A percentile compares a stretch with the other conserved stretches of the same genome.
These are phyloP conservation scores for Paxillus involutus DNA, from an alignment of 768 basidiomycete genomes.

Conservation along the genomic window DNA sequence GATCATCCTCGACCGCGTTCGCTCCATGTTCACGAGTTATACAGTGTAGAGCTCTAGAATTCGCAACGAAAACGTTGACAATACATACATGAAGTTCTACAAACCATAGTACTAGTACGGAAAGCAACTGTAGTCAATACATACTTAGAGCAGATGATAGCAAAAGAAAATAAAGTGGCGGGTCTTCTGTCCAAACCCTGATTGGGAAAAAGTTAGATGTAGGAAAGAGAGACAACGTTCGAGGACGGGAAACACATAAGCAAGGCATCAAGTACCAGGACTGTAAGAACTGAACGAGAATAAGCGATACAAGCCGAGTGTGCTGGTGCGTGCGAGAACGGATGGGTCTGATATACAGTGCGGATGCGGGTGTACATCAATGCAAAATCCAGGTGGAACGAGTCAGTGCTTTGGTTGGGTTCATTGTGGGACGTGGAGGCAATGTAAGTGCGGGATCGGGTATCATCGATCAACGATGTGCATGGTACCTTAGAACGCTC, in stretches of 20 bases:
- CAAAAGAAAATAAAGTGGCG: background rate
- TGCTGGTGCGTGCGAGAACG: background rate
- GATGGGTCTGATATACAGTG: constrained; percentile 13
- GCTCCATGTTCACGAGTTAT: no score
- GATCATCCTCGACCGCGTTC: background rate
- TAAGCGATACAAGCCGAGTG: constrained; percentile 8
- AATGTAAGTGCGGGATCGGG: background rate
- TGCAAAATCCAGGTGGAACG: background rate
- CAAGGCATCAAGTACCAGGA: background rate
- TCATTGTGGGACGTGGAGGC: background rate
- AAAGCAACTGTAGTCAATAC: background rate
- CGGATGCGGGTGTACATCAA: constrained; percentile 4
- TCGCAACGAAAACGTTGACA: background rate
- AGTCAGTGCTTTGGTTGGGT: background rate
- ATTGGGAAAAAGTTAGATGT: background rate
- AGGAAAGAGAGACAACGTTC: background rate
- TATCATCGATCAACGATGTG: constrained; percentile 16
- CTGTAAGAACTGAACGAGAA: background rate
- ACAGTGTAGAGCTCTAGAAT: background rate
- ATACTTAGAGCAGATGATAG: background rate
- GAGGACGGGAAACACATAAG: background rate
- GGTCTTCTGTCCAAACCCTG: no score
- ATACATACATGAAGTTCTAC: background rate
- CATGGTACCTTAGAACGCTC: constrained; percentile 7
- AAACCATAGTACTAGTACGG: constrained; percentile 16